Evolutionary conservation across 2,329 filamentous ascomycete species (phyloP).

Genomic region (Helicocarpus griseus): DNA sequence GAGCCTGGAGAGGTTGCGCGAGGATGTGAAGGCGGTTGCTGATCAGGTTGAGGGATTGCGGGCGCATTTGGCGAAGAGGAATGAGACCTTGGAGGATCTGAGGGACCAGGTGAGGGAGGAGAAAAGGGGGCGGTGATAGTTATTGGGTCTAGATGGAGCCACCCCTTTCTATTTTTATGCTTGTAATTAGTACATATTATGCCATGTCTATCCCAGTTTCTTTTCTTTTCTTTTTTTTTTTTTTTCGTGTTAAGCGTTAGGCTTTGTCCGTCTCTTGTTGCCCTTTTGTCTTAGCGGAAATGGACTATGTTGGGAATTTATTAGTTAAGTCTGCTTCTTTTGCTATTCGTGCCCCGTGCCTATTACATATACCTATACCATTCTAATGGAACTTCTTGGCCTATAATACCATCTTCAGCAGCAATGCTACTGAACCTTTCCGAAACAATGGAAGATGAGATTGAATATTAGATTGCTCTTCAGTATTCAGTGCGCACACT

Average conservation of each 20-base stretch:
- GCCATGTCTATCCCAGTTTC: constrained; percentile 11
- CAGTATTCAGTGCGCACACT: too few relatives aligned
- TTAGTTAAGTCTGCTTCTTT: not conserved
- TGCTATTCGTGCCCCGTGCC: too few relatives aligned
- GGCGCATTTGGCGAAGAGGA: constrained; percentile 65
- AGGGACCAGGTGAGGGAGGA: constrained; percentile 78
- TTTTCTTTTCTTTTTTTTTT: not conserved
- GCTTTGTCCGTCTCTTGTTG: not conserved
- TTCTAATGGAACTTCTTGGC: too few relatives aligned
- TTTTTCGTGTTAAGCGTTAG: not conserved
- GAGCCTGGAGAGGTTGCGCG: constrained; percentile 64
- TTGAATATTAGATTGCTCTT: too few relatives aligned
- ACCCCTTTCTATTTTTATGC: constrained; percentile 8
- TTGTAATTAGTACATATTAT: constrained; percentile 1
- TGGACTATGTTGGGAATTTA: not conserved
- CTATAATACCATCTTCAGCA: too few relatives aligned
- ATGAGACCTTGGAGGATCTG: constrained; percentile 66
- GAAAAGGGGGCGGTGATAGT: constrained; percentile 36
- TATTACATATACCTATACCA: too few relatives aligned
- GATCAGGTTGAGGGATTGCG: constrained; percentile 92
- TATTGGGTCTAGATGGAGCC: not conserved
- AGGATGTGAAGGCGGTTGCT: constrained; percentile 81
- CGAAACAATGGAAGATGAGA: too few relatives aligned
- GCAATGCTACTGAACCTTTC: too few relatives aligned
- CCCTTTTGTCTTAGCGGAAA: not conserved